Evolutionary conservation across 2,329 filamentous ascomycete genomes (phyloP).

Genomic region (Coniochaeta hoffmannii): DNA sequence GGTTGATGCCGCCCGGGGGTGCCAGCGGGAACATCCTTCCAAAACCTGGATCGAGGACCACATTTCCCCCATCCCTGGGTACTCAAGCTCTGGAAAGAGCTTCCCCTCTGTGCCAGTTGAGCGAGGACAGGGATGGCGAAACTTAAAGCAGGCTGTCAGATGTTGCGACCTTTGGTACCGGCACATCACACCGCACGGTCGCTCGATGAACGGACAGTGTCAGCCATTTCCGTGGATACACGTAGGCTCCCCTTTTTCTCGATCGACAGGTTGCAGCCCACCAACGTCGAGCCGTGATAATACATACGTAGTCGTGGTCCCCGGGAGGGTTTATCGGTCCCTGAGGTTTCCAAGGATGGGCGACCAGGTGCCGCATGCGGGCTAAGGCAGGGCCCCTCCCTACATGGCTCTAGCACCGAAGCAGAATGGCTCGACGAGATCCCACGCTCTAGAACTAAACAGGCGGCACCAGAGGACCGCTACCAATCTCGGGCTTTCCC

Average conservation of each 20-base stretch:
- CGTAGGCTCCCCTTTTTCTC: not conserved
- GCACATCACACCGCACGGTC: not conserved
- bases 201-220: not conserved
- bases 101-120: slow-evolving; percentile 10
- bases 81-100: slow-evolving; percentile 1
- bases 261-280: too few relatives aligned
- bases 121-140: slow-evolving; percentile 9
- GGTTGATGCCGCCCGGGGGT: slow-evolving; percentile 8
- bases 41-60: slow-evolving; percentile 15
- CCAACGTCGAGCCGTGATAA: not conserved
- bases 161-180: not conserved
- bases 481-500: slow-evolving; percentile 1
- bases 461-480: not conserved
- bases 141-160: not conserved
- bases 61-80: slow-evolving; percentile 9
- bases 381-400: not conserved
- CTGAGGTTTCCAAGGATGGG: not conserved
- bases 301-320: not conserved
- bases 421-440: slow-evolving; percentile 1
- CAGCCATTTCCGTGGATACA: not conserved
- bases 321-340: not conserved
- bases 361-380: not conserved
- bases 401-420: slow-evolving; percentile 1
- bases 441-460: slow-evolving; percentile 3
- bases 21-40: slow-evolving; percentile 8